Evolutionary conservation across 2,329 filamentous ascomycete species (phyloP), one percentile per base, ranked within the genome.

Genomic region (Diaporthe capsici): DNA sequence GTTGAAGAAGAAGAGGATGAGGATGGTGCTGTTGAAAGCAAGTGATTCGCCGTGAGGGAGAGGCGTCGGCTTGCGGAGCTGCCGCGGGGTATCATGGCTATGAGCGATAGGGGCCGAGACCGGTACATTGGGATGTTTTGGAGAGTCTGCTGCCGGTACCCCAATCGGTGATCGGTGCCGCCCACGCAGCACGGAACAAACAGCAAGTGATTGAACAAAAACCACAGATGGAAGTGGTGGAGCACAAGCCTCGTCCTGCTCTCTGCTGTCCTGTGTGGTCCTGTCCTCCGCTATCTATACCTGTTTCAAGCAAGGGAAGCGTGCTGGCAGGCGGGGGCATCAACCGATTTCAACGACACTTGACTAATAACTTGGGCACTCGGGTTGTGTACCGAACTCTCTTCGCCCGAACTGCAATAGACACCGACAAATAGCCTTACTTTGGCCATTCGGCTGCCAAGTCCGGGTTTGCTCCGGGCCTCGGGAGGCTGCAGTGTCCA

Each of bases 11-110:
- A 44, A 6, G 65, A 31, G 28, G 65, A 31, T 15, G 71, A 28
- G 44, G 55, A 15, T 4, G 55, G 25, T 51, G 71, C 31, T 73
- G 49, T n/a, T 72, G 72, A 61, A 31, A 78, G 80, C 79, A 85
- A 80, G 74, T 85, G 84, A 78, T 83, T 78, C n/a, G 83, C 81
- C 77, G 85, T 84, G 65, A 82, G 80, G 70, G 84, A 84, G 28
- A 85, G 79, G 65, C 84, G 80, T 76, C 79, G 78, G 77, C 81
- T 78, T 77, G 78, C 76, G 76, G 76, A 73, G 73, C 75, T 78
- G 72, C 76, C 77, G 80, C 79, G 81, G 81, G 81, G 80, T 81
- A 82, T 55, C 72, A 74, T 74, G 49, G 51, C 51, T 49, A 68
- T 76, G 28, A 72, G 15, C 25, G 60, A 47, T 15, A 68, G 49